Conservation (phyloP, 495 filamentous ascomycete genomes). For the Friedmanniomyces simplex region DNA sequence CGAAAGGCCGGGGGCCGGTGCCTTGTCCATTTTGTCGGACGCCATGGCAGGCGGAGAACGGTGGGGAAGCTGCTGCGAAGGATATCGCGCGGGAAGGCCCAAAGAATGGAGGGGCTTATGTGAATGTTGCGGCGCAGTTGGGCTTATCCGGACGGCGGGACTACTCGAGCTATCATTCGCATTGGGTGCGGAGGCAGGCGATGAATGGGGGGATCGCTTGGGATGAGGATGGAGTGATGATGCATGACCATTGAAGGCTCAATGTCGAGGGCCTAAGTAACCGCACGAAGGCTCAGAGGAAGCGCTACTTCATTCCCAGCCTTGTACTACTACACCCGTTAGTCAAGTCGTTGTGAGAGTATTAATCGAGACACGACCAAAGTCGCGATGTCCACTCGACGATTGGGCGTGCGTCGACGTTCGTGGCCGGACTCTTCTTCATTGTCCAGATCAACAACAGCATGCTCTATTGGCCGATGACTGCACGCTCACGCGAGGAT, state of each 20-base stretch:
- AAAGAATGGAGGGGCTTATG: conserved; percentile 22
- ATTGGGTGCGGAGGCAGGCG: conserved; percentile 14
- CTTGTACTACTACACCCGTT: no score
- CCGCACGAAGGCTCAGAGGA: no score
- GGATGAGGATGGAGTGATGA: conserved; percentile 8
- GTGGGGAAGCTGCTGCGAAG: conserved; percentile 35
- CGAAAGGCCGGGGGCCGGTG: conserved; percentile 41
- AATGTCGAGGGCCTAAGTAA: no score
- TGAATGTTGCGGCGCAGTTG: conserved; percentile 24
- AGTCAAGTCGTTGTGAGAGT: no score
- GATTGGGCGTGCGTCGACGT: no score
- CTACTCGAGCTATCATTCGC: conserved; percentile 21
- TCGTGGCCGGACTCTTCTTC: no score
- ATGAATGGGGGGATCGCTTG: conserved; percentile 1
- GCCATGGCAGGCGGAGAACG: conserved; percentile 46
- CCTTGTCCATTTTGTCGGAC: conserved; percentile 61
- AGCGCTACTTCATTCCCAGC: no score
- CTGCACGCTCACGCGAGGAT: no score
- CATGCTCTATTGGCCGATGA: no score
- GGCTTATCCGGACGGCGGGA: conserved; percentile 19
- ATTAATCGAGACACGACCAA: no score
- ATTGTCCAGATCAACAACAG: no score
- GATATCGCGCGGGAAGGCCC: conserved; percentile 20
- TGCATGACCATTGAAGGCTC: not conserved
- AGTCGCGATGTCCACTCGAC: no score